Evolutionary conservation across 2,329 filamentous ascomycete genomes (phyloP).

Genomic region (Coniochaeta ligniaria): DNA sequence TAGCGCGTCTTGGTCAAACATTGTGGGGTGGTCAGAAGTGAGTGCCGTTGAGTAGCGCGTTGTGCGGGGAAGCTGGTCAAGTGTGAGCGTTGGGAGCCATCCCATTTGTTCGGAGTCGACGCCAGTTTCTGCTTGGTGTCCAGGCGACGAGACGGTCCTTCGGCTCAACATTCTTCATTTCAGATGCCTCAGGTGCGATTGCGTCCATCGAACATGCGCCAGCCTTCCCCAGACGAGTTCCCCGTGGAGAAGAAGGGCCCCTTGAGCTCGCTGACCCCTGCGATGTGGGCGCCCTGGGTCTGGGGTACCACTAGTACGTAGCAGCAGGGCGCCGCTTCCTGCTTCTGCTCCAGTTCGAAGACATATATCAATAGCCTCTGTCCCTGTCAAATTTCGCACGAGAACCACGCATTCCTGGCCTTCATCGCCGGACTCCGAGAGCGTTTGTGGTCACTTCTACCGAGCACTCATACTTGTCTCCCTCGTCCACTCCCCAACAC

Average conservation of each 20-base stretch:
- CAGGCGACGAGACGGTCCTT: background rate
- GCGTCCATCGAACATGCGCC: background rate
- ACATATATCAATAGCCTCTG: background rate
- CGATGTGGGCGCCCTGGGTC: background rate
- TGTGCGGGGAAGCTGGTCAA: conserved; percentile 8
- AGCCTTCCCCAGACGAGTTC: background rate
- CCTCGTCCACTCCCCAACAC: background rate
- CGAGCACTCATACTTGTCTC: background rate
- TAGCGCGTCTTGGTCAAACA: conserved; percentile 1
- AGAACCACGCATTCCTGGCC: background rate
- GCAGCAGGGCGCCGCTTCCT: background rate
- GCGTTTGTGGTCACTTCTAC: background rate
- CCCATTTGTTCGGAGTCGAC: conserved; percentile 4
- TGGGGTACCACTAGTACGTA: background rate
- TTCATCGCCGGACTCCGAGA: background rate
- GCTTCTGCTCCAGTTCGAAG: background rate
- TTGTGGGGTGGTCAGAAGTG: conserved; percentile 9
- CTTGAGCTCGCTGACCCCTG: background rate
- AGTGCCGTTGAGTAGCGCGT: too few species aligned
- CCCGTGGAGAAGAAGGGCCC: background rate
- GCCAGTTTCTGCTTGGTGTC: background rate
- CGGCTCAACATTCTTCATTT: conserved; percentile 2
- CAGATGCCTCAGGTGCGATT: background rate
- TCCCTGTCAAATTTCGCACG: background rate
- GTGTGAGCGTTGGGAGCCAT: conserved; percentile 1